Conservation (phyloP, 2,329 filamentous ascomycete species). For the Orbilia javanica region DNA sequence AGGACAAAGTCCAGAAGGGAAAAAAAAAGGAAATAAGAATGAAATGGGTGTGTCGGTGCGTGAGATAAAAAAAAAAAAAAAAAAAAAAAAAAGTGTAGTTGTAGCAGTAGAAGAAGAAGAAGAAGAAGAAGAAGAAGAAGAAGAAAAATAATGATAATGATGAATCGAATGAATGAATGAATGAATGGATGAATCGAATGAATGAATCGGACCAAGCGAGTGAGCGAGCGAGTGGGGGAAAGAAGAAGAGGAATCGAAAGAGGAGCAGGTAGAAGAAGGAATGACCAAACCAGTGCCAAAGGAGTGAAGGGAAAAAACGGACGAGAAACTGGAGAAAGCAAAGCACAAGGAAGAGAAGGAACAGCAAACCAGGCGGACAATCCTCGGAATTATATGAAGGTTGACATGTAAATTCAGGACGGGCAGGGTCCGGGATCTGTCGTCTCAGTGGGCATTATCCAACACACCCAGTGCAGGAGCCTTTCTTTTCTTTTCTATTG, state of each 20-base stretch:
- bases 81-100: too few relatives aligned
- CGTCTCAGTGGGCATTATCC: conserved; percentile 44
- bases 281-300: conserved; percentile 38
- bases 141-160: neutral
- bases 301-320: conserved; percentile 22
- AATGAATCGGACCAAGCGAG: neutral
- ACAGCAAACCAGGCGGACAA: conserved; percentile 49
- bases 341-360: conserved; percentile 32
- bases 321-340: neutral
- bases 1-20: neutral
- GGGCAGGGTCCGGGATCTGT: conserved; percentile 53
- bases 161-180: neutral
- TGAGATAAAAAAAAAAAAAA: neutral
- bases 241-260: conserved; percentile 23
- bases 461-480: conserved; percentile 45
- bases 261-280: conserved; percentile 31
- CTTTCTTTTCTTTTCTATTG: conserved; percentile 33
- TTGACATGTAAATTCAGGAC: conserved; percentile 54
- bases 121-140: neutral
- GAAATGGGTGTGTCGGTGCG: neutral
- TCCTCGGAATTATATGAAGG: conserved; percentile 59
- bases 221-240: neutral
- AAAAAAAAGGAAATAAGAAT: conserved; percentile 1
- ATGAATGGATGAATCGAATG: neutral
- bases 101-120: too few relatives aligned